phyloP scores from a whole-genome alignment of 164 flowering plant genomes.

The Magnolia changhungtana region DNA sequence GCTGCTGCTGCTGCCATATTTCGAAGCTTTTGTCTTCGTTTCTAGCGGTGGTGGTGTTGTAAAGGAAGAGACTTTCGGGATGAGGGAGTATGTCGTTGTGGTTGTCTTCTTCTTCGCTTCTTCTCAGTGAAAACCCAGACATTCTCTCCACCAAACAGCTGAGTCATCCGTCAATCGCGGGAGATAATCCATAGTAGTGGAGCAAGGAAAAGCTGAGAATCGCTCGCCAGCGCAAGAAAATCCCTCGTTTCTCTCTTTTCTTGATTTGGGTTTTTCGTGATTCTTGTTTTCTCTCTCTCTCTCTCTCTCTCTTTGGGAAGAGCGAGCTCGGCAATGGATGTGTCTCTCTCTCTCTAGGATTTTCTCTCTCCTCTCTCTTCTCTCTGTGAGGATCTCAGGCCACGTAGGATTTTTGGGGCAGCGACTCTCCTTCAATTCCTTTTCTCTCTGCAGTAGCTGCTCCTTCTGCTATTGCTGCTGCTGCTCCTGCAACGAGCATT shows the following conservation, averaged over 20 bases:
- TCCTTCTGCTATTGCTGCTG: not conserved
- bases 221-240: not conserved
- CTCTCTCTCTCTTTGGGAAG: not conserved
- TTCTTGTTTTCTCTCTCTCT: not conserved
- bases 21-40: conserved; percentile 49
- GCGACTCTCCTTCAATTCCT: conserved; percentile 11
- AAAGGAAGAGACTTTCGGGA: conserved; percentile 30
- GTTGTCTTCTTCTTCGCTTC: conserved; percentile 22
- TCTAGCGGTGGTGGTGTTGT: conserved; percentile 15
- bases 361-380: not conserved
- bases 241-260: not conserved
- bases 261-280: not conserved
- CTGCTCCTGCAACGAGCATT: conserved; percentile 25
- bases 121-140: conserved; percentile 59
- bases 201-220: not conserved
- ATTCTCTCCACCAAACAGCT: conserved; percentile 26
- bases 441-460: conserved; percentile 8
- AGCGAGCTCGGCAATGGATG: not conserved
- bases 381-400: not conserved
- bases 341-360: not conserved
- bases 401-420: not conserved
- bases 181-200: conserved; percentile 41
- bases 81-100: conserved; percentile 18
- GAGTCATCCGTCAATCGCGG: conserved; percentile 26
- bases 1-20: conserved; percentile 44